phyloP scores from a whole-genome alignment of 2,329 filamentous ascomycete genomes.

The Diaporthe velutina region DNA sequence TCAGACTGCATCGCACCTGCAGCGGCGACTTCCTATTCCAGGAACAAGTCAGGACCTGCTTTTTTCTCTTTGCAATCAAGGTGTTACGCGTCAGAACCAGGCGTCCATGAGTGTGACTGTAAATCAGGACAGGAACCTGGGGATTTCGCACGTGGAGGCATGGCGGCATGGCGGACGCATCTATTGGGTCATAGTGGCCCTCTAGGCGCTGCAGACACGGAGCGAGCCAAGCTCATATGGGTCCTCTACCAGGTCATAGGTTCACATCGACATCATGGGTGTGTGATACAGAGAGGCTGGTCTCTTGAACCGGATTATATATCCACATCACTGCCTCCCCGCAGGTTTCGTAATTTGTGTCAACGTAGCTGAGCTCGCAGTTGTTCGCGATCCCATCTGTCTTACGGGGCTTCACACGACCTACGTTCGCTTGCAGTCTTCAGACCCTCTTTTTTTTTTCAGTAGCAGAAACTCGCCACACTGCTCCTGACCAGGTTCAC shows the following conservation, averaged over 20 bases:
- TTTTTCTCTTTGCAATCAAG: not conserved
- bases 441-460: conserved; percentile 5
- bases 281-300: conserved; percentile 3
- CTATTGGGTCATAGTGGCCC: conserved; percentile 15
- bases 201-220: conserved; percentile 18
- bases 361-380: not conserved
- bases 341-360: not conserved
- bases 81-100: not conserved
- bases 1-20: conserved; percentile 13
- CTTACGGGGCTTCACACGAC: not conserved
- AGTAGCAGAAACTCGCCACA: not conserved
- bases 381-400: not conserved
- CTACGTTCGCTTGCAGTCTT: not conserved
- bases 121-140: conserved; percentile 24
- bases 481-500: not conserved
- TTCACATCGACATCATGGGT: conserved; percentile 4
- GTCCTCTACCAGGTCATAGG: conserved; percentile 14
- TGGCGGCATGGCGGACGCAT: conserved; percentile 16
- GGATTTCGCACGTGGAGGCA: conserved; percentile 22
- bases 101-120: not conserved
- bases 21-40: conserved; percentile 17
- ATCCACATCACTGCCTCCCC: conserved; percentile 12
- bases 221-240: conserved; percentile 6
- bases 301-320: not conserved
- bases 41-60: not conserved